Percentiles rank a stretch among this genome's conserved stretches.
phyloP scores from a whole-genome alignment of 2,329 filamentous ascomycete species.

The Colletotrichum sp. region DNA sequence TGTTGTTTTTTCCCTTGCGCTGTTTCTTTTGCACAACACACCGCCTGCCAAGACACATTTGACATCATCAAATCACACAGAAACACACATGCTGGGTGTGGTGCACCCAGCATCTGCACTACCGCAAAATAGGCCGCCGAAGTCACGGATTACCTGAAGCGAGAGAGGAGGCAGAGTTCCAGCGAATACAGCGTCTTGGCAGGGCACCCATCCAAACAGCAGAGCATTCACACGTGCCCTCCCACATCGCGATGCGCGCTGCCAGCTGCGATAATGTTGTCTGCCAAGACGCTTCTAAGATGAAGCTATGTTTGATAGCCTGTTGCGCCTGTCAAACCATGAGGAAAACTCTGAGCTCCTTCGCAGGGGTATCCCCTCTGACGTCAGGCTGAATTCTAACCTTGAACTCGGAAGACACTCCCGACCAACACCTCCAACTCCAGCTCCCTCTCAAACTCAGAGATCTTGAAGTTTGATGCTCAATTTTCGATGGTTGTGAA shows the following conservation, averaged over 20 bases:
- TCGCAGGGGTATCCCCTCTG: neutral
- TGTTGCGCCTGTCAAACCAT: neutral
- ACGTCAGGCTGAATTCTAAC: neutral
- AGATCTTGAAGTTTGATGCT: neutral
- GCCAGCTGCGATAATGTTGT: neutral
- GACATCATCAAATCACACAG: constrained; percentile 14
- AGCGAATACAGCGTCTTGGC: neutral
- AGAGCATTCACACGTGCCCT: neutral
- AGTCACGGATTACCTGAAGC: neutral
- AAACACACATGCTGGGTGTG: neutral
- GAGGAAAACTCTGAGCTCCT: neutral
- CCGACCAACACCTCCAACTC: neutral
- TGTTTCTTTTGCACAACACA: neutral
- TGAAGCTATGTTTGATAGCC: neutral
- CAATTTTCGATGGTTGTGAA: neutral
- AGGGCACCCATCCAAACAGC: neutral
- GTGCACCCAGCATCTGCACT: neutral
- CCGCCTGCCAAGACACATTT: constrained; percentile 1
- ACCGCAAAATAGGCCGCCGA: neutral
- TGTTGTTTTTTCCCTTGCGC: neutral
- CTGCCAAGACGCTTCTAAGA: neutral
- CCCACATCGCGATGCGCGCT: neutral
- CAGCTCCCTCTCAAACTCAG: neutral
- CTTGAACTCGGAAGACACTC: neutral
- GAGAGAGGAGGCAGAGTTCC: neutral